Percentiles rank a stretch among this genome's conserved stretches.
phyloP scores from a whole-genome alignment of 1,139 yeast species.

The Eremothecium cymbalariae region DNA sequence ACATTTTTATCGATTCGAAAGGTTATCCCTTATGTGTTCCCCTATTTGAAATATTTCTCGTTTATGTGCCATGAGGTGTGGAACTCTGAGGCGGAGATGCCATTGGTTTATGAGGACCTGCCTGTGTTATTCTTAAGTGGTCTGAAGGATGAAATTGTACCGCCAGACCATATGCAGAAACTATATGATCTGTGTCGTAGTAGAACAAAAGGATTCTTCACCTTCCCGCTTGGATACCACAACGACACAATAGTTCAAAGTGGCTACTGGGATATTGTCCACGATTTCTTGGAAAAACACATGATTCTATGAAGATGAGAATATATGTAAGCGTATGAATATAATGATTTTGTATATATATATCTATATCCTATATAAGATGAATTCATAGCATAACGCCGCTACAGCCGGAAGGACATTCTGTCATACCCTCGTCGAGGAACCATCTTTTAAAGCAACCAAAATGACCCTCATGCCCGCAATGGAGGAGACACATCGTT shows the following conservation, averaged over 20 bases:
- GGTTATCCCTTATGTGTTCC: conserved; percentile 78
- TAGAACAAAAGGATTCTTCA: conserved; percentile 40
- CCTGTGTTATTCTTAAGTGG: conserved; percentile 75
- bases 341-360: no score
- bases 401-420: conserved; percentile 79
- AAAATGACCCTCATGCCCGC: conserved; percentile 88
- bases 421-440: conserved; percentile 49
- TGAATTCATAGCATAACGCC: conserved; percentile 9
- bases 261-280: conserved; percentile 65
- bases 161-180: conserved; percentile 70
- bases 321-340: no score
- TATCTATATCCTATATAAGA: no score
- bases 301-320: conserved; percentile 16
- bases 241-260: conserved; percentile 72
- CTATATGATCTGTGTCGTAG: conserved; percentile 47
- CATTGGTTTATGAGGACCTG: conserved; percentile 42
- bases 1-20: conserved; percentile 74
- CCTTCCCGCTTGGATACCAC: conserved; percentile 57
- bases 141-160: conserved; percentile 78
- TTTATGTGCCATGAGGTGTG: conserved; percentile 69
- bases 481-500: conserved; percentile 55
- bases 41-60: conserved; percentile 51
- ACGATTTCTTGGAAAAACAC: conserved; percentile 41
- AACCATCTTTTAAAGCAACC: conserved; percentile 78
- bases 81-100: conserved; percentile 65